A percentile compares a stretch with the other conserved stretches of the same genome.
Conservation (phyloP, 1,284 basidiomycete species). For the Ustilago crameri region DNA sequence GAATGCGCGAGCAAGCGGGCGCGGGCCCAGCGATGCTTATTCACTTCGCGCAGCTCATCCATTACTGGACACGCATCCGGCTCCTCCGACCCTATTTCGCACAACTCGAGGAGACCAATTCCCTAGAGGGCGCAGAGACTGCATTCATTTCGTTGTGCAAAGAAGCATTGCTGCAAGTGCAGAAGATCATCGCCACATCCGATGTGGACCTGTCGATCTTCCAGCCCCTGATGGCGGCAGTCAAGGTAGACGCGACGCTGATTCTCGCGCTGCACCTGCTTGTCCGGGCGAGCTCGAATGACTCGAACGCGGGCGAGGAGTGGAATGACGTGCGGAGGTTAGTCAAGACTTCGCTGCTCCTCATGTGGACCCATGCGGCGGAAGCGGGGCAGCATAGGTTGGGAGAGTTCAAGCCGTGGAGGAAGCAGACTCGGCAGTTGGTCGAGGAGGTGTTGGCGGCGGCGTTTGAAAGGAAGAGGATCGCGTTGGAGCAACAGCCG, state of each 20-base stretch:
- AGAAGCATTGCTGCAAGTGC: conserved; percentile 29
- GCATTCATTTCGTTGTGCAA: conserved; percentile 27
- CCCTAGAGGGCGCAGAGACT: conserved; percentile 11
- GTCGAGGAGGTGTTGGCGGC: conserved; percentile 24
- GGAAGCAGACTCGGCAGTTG: conserved; percentile 18
- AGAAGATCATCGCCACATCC: conserved; percentile 26
- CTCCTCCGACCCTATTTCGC: conserved; percentile 25
- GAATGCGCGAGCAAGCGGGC: conserved; percentile 18
- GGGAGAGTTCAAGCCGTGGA: conserved; percentile 16
- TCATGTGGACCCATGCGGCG: conserved; percentile 30
- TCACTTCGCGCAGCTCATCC: conserved; percentile 31
- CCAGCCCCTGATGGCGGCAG: conserved; percentile 20
- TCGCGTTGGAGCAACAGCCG: conserved; percentile 11
- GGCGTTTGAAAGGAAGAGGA: conserved; percentile 31
- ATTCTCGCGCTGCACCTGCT: conserved; percentile 32
- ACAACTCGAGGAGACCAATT: conserved; percentile 11
- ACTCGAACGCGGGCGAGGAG: conserved; percentile 17
- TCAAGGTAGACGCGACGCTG: conserved; percentile 35
- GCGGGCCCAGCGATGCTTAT: conserved; percentile 25
- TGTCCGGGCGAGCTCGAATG: conserved; percentile 14
- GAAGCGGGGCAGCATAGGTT: conserved; percentile 16
- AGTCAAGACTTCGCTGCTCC: conserved; percentile 24
- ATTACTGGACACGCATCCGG: conserved; percentile 41
- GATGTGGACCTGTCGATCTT: conserved; percentile 46
- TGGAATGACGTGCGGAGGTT: conserved; percentile 17